Evolutionary conservation across 495 filamentous ascomycete species (phyloP).

Genomic region (Aspergillus asperescens): DNA sequence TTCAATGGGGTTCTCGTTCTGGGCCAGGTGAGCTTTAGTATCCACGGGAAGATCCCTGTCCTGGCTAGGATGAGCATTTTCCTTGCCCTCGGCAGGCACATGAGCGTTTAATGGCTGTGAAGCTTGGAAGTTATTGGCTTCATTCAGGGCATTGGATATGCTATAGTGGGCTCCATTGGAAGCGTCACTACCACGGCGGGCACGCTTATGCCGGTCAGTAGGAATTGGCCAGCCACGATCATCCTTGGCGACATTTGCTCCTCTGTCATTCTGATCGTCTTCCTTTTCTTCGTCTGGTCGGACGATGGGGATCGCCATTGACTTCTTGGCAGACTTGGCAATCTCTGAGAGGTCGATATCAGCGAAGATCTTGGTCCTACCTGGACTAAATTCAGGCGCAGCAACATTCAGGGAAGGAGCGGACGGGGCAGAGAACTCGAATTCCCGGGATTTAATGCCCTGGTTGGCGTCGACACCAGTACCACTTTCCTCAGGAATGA

Average conservation of each 20-base stretch:
- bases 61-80: conserved; percentile 35
- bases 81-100: conserved; percentile 40
- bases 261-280: conserved; percentile 33
- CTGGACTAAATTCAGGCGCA: conserved; percentile 73
- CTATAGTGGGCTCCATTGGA: conserved; percentile 69
- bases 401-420: conserved; percentile 70
- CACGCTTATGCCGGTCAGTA: conserved; percentile 66
- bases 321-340: conserved; percentile 58
- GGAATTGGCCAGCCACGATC: conserved; percentile 33
- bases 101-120: conserved; percentile 26
- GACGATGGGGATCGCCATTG: conserved; percentile 79
- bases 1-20: conserved; percentile 26
- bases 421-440: conserved; percentile 60
- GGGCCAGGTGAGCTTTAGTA: neutral
- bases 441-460: conserved; percentile 45
- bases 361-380: conserved; percentile 63
- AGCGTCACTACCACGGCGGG: conserved; percentile 53
- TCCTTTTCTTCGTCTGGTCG: conserved; percentile 52
- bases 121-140: conserved; percentile 36
- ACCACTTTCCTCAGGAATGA: conserved; percentile 54
- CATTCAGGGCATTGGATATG: conserved; percentile 45
- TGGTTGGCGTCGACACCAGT: conserved; percentile 12
- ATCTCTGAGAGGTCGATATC: conserved; percentile 63
- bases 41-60: neutral
- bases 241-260: conserved; percentile 27